A percentile compares a stretch with the other conserved stretches of the same genome.
Evolutionary conservation across 1,284 basidiomycete species (phyloP).

Genomic region (Melanopsichium pennsylvanicum): DNA sequence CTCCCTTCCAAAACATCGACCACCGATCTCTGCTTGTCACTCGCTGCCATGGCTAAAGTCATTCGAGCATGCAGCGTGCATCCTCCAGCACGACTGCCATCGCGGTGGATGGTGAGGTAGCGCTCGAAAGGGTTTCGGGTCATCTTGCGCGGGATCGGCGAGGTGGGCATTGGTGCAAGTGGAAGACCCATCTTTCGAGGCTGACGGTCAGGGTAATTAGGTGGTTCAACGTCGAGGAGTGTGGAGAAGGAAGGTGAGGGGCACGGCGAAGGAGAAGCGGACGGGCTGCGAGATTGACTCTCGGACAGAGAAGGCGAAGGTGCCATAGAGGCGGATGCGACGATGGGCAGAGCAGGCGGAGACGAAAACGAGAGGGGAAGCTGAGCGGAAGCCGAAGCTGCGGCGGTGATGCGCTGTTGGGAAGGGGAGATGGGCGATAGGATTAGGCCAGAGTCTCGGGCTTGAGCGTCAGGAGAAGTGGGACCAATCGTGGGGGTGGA

Average conservation of each 20-base stretch:
- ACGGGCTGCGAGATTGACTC: slow-evolving; percentile 29
- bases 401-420: slow-evolving; percentile 14
- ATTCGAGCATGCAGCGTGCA: slow-evolving; percentile 9
- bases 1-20: slow-evolving; percentile 4
- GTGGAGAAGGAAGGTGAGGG: slow-evolving; percentile 14
- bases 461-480: not conserved
- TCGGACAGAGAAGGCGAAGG: slow-evolving; percentile 31
- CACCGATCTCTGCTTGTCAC: not conserved
- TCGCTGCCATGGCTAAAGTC: slow-evolving; percentile 2
- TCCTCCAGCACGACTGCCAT: not conserved
- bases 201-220: not conserved
- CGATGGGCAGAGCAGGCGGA: not conserved
- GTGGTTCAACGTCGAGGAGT: not conserved
- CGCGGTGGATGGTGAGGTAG: slow-evolving; percentile 10
- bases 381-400: slow-evolving; percentile 9
- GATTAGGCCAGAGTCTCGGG: too few species aligned
- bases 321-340: slow-evolving; percentile 4
- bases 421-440: slow-evolving; percentile 33
- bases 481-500: slow-evolving; percentile 18
- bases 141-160: slow-evolving; percentile 45
- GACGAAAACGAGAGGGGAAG: slow-evolving; percentile 9
- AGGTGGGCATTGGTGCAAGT: slow-evolving; percentile 27
- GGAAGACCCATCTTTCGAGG: slow-evolving; percentile 15
- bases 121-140: slow-evolving; percentile 45
- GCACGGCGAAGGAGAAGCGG: slow-evolving; percentile 34